A percentile compares a stretch with the other conserved stretches of the same genome.
Evolutionary conservation across 192 early-diverging fungal species (phyloP).

Genomic region (Mortierella antarctica): DNA sequence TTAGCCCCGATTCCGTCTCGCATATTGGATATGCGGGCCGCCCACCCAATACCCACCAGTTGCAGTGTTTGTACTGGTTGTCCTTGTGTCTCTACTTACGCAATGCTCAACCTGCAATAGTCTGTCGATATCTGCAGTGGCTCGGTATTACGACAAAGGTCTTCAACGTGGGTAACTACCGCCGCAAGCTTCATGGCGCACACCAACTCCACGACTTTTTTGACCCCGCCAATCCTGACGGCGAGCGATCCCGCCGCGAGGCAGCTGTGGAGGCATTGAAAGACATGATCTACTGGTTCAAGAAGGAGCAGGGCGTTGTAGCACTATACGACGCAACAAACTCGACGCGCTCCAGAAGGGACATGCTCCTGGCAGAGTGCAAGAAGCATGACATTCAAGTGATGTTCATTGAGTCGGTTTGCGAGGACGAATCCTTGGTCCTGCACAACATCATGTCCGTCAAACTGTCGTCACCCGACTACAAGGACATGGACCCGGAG

Average conservation of each 20-base stretch:
- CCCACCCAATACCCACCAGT: too few species aligned
- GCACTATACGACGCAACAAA: constrained; percentile 99
- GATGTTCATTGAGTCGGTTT: constrained; percentile 97
- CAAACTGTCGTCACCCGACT: constrained; percentile 96
- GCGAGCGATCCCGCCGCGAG: constrained; percentile 76
- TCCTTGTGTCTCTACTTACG: constrained; percentile 2
- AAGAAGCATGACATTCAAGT: constrained; percentile 83
- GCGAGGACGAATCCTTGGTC: constrained; percentile 89
- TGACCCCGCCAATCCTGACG: constrained; percentile 84
- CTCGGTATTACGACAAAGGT: constrained; percentile 92
- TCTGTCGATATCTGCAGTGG: constrained; percentile 95
- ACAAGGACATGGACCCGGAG: constrained; percentile 87
- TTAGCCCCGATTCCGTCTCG: too few species aligned
- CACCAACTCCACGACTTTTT: constrained; percentile 88
- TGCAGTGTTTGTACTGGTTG: neutral
- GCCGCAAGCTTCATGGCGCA: constrained; percentile 89
- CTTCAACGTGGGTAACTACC: constrained; percentile 99
- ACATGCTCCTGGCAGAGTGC: constrained; percentile 78
- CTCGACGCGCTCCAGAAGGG: constrained; percentile 85
- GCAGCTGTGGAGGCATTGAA: constrained; percentile 86
- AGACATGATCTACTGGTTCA: constrained; percentile 95
- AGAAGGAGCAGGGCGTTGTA: constrained; percentile 82
- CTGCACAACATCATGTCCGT: constrained; percentile 95
- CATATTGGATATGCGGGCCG: too few species aligned
- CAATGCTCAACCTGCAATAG: constrained; percentile 50